Conservation (phyloP, 345 rosid genomes). For the Triadica sebifera region DNA sequence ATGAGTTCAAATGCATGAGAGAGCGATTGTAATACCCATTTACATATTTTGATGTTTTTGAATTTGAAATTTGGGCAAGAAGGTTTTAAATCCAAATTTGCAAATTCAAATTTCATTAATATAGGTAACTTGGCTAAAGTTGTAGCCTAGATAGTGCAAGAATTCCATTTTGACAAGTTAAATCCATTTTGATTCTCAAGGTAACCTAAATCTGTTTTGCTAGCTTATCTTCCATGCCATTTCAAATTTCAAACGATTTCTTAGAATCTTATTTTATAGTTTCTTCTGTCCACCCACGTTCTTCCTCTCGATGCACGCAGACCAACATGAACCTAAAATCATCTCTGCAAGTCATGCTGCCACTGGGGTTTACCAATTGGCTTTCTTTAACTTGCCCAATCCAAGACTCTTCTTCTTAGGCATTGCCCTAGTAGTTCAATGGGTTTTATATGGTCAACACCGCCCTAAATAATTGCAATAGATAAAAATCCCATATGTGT, state of each 20-base stretch:
- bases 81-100: neutral
- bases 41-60: neutral
- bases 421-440: conserved; percentile 21
- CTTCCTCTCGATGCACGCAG: too few species aligned
- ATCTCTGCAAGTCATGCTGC: neutral
- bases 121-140: too few species aligned
- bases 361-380: neutral
- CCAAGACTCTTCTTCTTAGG: conserved; percentile 26
- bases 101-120: too few species aligned
- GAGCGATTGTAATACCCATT: neutral
- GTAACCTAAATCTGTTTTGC: too few species aligned
- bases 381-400: conserved; percentile 8
- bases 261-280: too few species aligned
- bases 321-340: conserved; percentile 4
- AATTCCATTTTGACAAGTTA: too few species aligned
- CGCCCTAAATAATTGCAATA: neutral
- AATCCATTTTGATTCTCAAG: too few species aligned
- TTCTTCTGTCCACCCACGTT: too few species aligned
- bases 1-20: neutral
- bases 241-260: too few species aligned
- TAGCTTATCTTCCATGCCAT: too few species aligned
- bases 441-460: conserved; percentile 28
- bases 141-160: too few species aligned
- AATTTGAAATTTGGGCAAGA: neutral
- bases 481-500: too few species aligned